phyloP scores from a whole-genome alignment of 2,329 filamentous ascomycete species.

The Laburnicola sp. region DNA sequence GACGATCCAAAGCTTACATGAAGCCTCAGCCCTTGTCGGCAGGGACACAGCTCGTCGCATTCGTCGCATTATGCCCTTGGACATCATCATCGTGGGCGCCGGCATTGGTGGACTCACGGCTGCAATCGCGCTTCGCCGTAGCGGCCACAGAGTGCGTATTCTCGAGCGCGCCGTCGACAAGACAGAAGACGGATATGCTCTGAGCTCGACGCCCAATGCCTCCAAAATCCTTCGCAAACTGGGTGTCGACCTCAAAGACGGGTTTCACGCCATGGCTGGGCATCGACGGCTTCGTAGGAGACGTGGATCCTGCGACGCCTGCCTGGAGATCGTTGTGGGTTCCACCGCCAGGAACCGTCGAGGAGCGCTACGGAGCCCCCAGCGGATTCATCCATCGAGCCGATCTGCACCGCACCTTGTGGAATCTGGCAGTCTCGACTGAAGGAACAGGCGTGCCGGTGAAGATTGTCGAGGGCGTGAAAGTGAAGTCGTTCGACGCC shows the following conservation, averaged over 20 bases:
- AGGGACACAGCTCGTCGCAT: background rate
- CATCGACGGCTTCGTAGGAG: conserved; percentile 6
- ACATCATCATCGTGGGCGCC: no score
- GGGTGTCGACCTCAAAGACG: conserved; percentile 5
- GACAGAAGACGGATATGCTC: conserved; percentile 4
- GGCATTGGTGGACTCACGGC: no score
- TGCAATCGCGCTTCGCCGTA: conserved; percentile 6
- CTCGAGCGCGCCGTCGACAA: conserved; percentile 6
- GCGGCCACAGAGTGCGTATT: conserved; percentile 3
- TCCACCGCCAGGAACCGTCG: conserved; percentile 7
- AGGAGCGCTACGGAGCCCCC: conserved; percentile 6
- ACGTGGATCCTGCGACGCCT: conserved; percentile 1
- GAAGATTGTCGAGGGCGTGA: conserved; percentile 6
- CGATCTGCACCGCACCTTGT: conserved; percentile 9
- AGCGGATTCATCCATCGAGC: conserved; percentile 9
- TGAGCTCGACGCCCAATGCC: conserved; percentile 8
- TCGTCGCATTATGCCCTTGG: conserved; percentile 6
- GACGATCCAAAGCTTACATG: no score
- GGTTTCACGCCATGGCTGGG: conserved; percentile 2
- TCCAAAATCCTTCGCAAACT: conserved; percentile 5
- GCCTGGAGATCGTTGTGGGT: conserved; percentile 8
- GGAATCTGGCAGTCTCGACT: conserved; percentile 1
- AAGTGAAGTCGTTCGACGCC: conserved; percentile 6
- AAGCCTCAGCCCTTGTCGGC: no score
- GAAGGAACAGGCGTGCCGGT: conserved; percentile 5